Evolutionary conservation across 768 basidiomycete genomes (phyloP).

Genomic region (Gelatoporia subvermispora): DNA sequence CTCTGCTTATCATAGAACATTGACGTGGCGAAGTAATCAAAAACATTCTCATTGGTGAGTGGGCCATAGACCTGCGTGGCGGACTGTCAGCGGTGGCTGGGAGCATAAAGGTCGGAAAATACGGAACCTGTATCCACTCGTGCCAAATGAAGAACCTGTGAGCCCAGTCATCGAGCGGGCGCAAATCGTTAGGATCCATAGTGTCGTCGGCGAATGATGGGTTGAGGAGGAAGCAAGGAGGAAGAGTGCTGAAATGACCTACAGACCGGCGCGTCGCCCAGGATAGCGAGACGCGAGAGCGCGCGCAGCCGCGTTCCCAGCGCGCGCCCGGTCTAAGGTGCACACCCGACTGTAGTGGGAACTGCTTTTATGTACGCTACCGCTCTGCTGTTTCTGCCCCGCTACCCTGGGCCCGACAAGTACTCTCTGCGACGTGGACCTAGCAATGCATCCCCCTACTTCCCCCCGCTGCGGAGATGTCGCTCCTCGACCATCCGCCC

Average conservation of each 20-base stretch:
- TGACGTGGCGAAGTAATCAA: constrained; percentile 86
- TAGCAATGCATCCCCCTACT: neutral
- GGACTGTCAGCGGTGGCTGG: constrained; percentile 3
- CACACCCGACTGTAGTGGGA: constrained; percentile 15
- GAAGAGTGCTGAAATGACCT: constrained; percentile 1
- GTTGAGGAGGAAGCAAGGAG: constrained; percentile 1
- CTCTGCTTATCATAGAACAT: constrained; percentile 96
- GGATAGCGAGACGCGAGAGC: constrained; percentile 10
- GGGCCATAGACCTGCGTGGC: constrained; percentile 64
- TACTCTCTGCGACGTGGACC: constrained; percentile 14
- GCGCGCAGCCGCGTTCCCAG: constrained; percentile 12
- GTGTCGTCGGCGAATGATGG: neutral
- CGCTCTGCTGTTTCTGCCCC: constrained; percentile 18
- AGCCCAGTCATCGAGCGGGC: constrained; percentile 77
- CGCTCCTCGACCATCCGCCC: constrained; percentile 14
- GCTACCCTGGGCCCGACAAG: constrained; percentile 20
- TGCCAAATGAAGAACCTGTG: constrained; percentile 88
- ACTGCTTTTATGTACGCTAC: constrained; percentile 17
- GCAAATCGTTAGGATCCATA: constrained; percentile 60
- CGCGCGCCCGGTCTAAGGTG: constrained; percentile 8
- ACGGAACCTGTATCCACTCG: constrained; percentile 75
- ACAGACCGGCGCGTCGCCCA: constrained; percentile 4
- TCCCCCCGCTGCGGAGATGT: constrained; percentile 8
- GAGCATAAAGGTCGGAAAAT: neutral
- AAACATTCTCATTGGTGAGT: constrained; percentile 70